phyloP scores from a whole-genome alignment of 768 basidiomycete genomes.

The Phaeotremella fagi region DNA sequence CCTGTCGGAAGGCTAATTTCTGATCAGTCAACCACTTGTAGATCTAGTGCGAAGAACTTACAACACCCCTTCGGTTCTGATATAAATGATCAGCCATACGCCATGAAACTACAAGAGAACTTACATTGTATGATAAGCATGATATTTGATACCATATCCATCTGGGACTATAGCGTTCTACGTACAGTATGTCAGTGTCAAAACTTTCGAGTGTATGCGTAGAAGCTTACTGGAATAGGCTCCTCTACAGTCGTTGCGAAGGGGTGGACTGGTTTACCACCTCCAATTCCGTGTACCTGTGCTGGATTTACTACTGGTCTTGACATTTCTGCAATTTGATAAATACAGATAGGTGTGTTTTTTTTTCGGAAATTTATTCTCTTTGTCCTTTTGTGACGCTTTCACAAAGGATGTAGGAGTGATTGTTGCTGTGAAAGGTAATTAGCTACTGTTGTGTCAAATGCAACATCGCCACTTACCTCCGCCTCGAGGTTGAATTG shows the following conservation, averaged over 20 bases:
- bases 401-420: too few species aligned
- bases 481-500: too few species aligned
- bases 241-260: slow-evolving; percentile 44
- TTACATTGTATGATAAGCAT: slow-evolving; percentile 45
- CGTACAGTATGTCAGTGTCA: background rate
- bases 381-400: too few species aligned
- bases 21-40: background rate
- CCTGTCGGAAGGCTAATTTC: slow-evolving; percentile 38
- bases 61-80: slow-evolving; percentile 43
- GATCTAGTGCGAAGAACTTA: slow-evolving; percentile 5
- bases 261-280: slow-evolving; percentile 39
- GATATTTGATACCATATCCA: slow-evolving; percentile 45
- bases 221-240: slow-evolving; percentile 30
- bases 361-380: too few species aligned
- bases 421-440: too few species aligned
- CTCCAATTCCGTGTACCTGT: slow-evolving; percentile 39
- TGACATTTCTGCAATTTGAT: too few species aligned
- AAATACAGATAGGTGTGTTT: too few species aligned
- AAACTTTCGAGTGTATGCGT: background rate
- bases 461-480: too few species aligned
- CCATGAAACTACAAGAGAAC: background rate
- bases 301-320: too few species aligned
- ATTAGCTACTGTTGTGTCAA: too few species aligned
- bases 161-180: slow-evolving; percentile 44
- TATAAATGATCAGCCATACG: background rate